Evolutionary conservation across 108 stramenopile genomes (phyloP), one percentile per base, ranked within the genome.

Genomic region (Chaetoceros tenuissimus): DNA sequence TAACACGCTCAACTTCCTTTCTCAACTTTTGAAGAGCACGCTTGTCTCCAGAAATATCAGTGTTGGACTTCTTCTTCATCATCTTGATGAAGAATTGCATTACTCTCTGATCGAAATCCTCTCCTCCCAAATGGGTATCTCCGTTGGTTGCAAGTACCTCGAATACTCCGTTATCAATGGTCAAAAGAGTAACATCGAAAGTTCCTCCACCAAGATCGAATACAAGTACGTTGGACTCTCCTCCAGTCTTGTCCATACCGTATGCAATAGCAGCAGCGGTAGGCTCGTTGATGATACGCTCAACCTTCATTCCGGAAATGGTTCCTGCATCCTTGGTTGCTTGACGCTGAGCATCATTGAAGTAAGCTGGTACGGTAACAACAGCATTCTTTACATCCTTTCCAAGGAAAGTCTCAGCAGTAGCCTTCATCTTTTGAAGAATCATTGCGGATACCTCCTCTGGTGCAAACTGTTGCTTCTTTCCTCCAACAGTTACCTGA

Each of bases 251-350:
- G 55, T 85, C 85, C 48, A 57, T 62, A 10, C 96, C 97, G 70
- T 97, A 97, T 25, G 97, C 95, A 59, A 98, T 94, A 66, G 96
- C 96, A 22, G 97, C 97, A 28, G 96, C 96, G 27, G 96, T 96
- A 31, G 97, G 96, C 77, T 98, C 97, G 78, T 98, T 97, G 88
- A 97, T 95, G 66, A 97, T 94, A 54, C 97, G 91, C 62, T 92
- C 80, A 26, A 98, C 91, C 62, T 79, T 81, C 78, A 98, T 70
- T 23, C 96, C 96, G n/a, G 95, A 66, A 68, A 98, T 97, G 28
- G 77, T 87, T 23, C 95, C 97, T 40, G 97, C 95, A 71, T 95
- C 85, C 80, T 96, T 95, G 66, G 92, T 95, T 20, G 95, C 95
- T 77, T 96, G 96, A 54, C 97, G 82, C 77, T 98, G 97, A 31